Evolutionary conservation across 495 filamentous ascomycete species (phyloP).

Genomic region (Penicillium daleae): DNA sequence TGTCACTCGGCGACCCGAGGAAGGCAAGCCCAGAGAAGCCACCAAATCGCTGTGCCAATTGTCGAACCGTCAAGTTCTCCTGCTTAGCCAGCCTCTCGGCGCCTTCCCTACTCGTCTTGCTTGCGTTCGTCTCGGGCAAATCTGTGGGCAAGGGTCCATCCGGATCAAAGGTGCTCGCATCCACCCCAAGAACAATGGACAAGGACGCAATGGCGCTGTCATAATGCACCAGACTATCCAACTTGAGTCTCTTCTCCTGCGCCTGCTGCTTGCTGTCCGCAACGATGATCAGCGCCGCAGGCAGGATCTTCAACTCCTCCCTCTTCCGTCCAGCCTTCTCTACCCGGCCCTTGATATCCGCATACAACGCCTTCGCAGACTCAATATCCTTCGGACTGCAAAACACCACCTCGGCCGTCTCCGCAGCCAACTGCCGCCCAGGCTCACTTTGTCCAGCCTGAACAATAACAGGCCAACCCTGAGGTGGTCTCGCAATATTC

Average conservation of each 20-base stretch:
- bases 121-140: constrained; percentile 56
- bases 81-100: constrained; percentile 46
- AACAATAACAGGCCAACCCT: constrained; percentile 61
- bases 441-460: constrained; percentile 60
- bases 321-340: constrained; percentile 45
- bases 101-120: constrained; percentile 50
- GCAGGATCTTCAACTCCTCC: constrained; percentile 56
- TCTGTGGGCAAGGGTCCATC: constrained; percentile 52
- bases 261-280: constrained; percentile 51
- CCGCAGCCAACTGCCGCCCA: constrained; percentile 54
- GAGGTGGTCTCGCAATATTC: constrained; percentile 57
- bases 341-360: constrained; percentile 53
- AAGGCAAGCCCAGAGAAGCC: constrained; percentile 57
- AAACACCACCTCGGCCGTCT: constrained; percentile 61
- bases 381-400: constrained; percentile 46
- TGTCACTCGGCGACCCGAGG: constrained; percentile 51
- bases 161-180: constrained; percentile 52
- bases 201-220: constrained; percentile 60
- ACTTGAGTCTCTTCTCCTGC: constrained; percentile 47
- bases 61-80: constrained; percentile 52
- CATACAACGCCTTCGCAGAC: constrained; percentile 54
- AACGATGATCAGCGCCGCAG: constrained; percentile 54
- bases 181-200: constrained; percentile 50
- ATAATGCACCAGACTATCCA: constrained; percentile 59
- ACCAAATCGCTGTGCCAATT: constrained; percentile 55